Conservation (phyloP, 441 rosid species). For the Arabidopsis lyrata region DNA sequence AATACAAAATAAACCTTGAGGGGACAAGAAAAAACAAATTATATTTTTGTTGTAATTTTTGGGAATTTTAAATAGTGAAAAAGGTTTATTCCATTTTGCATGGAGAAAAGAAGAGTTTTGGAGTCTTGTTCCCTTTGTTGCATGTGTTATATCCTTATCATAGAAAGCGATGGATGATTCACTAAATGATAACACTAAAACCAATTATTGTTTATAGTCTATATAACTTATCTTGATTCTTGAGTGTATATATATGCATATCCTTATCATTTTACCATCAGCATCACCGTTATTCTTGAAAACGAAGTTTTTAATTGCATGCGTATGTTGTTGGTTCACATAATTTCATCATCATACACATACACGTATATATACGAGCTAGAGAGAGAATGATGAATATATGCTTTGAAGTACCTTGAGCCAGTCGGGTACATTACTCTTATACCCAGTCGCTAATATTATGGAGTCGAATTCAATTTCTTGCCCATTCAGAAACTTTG, state of each 20-base stretch:
- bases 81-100: conserved; percentile 61
- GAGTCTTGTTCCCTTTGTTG: conserved; percentile 50
- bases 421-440: conserved; percentile 89
- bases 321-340: conserved; percentile 20
- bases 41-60: conserved; percentile 25
- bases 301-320: conserved; percentile 31
- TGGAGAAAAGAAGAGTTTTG: conserved; percentile 71
- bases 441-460: conserved; percentile 91
- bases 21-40: background rate
- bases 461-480: conserved; percentile 79
- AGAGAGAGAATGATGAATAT: background rate
- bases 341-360: conserved; percentile 22
- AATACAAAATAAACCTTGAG: background rate
- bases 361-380: background rate
- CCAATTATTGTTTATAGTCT: conserved; percentile 21
- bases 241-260: background rate
- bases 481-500: conserved; percentile 75
- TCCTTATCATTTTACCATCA: conserved; percentile 32
- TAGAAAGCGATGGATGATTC: conserved; percentile 67
- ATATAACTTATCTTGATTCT: background rate
- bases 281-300: conserved; percentile 45
- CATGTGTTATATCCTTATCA: conserved; percentile 50
- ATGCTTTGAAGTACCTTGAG: conserved; percentile 64
- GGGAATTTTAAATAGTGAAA: conserved; percentile 34
- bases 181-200: conserved; percentile 47